Evolutionary conservation across 805 yeast genomes (phyloP).

Genomic region (Kluyveromyces dobzhanskii): DNA sequence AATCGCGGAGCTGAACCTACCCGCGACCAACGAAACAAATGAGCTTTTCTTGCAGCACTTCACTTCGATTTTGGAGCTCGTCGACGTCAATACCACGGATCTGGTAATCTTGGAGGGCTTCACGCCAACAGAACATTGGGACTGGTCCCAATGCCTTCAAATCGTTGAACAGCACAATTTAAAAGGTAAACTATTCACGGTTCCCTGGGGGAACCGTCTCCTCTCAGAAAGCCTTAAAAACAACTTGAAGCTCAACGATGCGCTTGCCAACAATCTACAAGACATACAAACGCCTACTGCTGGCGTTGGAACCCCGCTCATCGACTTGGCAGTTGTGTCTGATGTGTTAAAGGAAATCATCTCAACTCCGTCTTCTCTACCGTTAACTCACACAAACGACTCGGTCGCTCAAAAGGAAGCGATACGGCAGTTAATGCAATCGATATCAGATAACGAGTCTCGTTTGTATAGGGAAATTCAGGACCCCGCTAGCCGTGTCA

Average conservation of each 20-base stretch:
- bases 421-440: not conserved
- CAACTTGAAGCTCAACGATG: not conserved
- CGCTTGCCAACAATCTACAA: too few species aligned
- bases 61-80: not conserved
- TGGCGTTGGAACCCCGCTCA: too few species aligned
- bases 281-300: too few species aligned
- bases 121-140: constrained; percentile 1
- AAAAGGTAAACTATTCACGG: not conserved
- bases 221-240: not conserved
- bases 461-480: constrained; percentile 12
- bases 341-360: not conserved
- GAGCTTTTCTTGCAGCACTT: not conserved
- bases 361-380: not conserved
- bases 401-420: not conserved
- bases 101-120: constrained; percentile 3
- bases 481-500: constrained; percentile 11
- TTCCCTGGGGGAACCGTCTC: constrained; percentile 2
- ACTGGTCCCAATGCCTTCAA: constrained; percentile 3
- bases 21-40: not conserved
- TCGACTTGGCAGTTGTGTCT: not conserved
- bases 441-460: constrained; percentile 11
- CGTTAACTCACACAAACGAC: not conserved
- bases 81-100: not conserved
- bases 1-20: not conserved
- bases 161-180: not conserved